Evolutionary conservation across 164 flowering plant genomes (phyloP), one percentile per base, ranked within the genome.

Genomic region (Vitis vinifera): DNA sequence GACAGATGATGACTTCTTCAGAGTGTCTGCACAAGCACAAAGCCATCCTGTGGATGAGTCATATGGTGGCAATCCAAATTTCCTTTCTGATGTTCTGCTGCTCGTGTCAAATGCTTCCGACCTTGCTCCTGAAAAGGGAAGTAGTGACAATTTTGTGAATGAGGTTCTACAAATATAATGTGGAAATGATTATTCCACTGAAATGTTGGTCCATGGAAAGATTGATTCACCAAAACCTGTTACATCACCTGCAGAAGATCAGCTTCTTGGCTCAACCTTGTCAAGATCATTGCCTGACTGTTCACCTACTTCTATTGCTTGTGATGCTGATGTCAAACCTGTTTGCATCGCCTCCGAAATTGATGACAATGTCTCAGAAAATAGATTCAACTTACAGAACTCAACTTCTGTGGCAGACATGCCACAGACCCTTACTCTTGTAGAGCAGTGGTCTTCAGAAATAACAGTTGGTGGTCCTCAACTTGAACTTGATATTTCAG

Each of bases 401-500:
- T 55, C 55, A 63, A 55, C 55, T 61, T 23, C 72, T 12, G 44
- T 49, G 23, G 62, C 16, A 27, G 77, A 68, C 71, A 49, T 8
- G 62, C 77, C 71, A 50, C 69, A 70, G 52, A n/a, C 53, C 44
- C 8, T 10, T 66, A 65, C 72, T 63, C 51, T 70, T 37, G 13
- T 23, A 53, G 80, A 76, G 59, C 74, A 66, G 61, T 75, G 67
- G n/a, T 30, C 30, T 16, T 59, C 71, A 10, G 79, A 67, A 67
- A 49, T 29, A 61, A 50, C 14, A 29, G 63, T 67, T 71, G 74
- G 70, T 76, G 67, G 66, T 67, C 70, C 59, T n/a, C 63, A 69
- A 5, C 68, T 37, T 73, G 83, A 75, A 65, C 55, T 12, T 55
- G 70, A 71, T 68, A 62, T 57, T 13, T 68, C 61, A 67, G 81